phyloP scores from a whole-genome alignment of 2,329 filamentous ascomycete genomes.

The Exophiala lecanii-corni region DNA sequence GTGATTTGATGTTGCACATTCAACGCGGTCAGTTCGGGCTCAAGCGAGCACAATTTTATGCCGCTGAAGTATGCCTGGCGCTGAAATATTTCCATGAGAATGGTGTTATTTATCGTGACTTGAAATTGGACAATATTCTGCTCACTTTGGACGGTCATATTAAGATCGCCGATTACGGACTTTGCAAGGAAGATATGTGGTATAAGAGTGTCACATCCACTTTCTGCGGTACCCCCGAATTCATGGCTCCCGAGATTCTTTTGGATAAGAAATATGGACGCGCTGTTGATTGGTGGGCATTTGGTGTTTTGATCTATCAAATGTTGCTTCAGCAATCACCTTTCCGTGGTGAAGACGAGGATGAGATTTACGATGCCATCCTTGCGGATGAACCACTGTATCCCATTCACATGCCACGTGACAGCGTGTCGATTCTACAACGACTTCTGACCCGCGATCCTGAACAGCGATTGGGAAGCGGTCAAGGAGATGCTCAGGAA shows the following conservation, averaged over 20 bases:
- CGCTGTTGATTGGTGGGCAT: constrained; percentile 99
- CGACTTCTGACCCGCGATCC: constrained; percentile 95
- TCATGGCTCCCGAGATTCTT: constrained; percentile 98
- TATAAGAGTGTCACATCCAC: constrained; percentile 95
- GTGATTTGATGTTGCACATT: constrained; percentile 98
- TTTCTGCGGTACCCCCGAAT: constrained; percentile 98
- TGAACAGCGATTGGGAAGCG: constrained; percentile 84
- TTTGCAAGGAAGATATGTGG: constrained; percentile 99
- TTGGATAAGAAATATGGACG: constrained; percentile 98
- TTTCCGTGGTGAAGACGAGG: constrained; percentile 97
- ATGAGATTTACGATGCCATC: constrained; percentile 99
- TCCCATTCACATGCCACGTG: constrained; percentile 96
- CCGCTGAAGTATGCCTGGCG: constrained; percentile 91
- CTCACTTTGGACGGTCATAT: constrained; percentile 94
- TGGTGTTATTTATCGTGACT: constrained; percentile 88
- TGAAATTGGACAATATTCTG: constrained; percentile 84
- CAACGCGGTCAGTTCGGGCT: constrained; percentile 93
- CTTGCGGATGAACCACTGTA: constrained; percentile 95
- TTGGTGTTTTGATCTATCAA: constrained; percentile 97
- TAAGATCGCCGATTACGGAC: constrained; percentile 96
- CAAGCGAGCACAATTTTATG: constrained; percentile 97
- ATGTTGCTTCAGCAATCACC: constrained; percentile 99
- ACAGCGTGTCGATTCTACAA: constrained; percentile 95
- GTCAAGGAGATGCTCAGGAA: constrained; percentile 94
- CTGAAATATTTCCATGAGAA: constrained; percentile 99